Base-by-base conservation (phyloP, 1,284 basidiomycete species). In the Butyriboletus appendiculatus region DNA sequence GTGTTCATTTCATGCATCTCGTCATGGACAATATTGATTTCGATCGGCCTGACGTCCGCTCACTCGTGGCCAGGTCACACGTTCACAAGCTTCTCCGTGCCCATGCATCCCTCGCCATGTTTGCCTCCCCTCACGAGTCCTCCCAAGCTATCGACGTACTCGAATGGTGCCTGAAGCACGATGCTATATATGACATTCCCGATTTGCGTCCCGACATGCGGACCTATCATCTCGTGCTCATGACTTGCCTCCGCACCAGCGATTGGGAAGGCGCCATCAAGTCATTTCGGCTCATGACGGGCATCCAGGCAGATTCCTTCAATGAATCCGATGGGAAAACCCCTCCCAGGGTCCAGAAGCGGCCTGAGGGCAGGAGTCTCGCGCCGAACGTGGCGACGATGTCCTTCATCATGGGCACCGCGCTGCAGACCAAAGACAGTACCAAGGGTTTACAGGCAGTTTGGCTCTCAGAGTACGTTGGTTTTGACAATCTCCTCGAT, bases 281-380 rank as follows among this genome's bases (percentile, higher is more conserved):
- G 47, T 72, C 79, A 14, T 86, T 88, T 65, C 81, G 86, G 58
- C 69, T 87, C 56, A 83, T 89, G 81, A 83, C 85, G 5, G 86
- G 86, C 5, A 81, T 80, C 61, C 76, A 77, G 55, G 64, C 67
- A 4, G 72, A 77, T 51, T 80, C 82, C 58, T 82, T 86, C 64
- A 69, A 75, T 64, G 79, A 79, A 53, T 76, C 75, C n/a, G 65
- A 74, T 12, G 62, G 65, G 8, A 55, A 60, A 42, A 49, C 42
- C 5, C 75, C 59, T 26, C 61, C 78, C 5, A 68, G 68, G 49
- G 61, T 75, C 11, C 75, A 79, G 56, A 66, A 68, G 57, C 73
- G 76, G 24, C 68, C 72, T 9, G 47, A 65, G n/a, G 77, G 77
- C 16, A 72, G 75, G 52, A 77, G 73, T 52, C 55, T 84, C 45